A percentile compares a stretch with the other conserved stretches of the same genome.
phyloP scores from a whole-genome alignment of 2,329 filamentous ascomycete genomes.

The Pseudogymnoascus destructans region DNA sequence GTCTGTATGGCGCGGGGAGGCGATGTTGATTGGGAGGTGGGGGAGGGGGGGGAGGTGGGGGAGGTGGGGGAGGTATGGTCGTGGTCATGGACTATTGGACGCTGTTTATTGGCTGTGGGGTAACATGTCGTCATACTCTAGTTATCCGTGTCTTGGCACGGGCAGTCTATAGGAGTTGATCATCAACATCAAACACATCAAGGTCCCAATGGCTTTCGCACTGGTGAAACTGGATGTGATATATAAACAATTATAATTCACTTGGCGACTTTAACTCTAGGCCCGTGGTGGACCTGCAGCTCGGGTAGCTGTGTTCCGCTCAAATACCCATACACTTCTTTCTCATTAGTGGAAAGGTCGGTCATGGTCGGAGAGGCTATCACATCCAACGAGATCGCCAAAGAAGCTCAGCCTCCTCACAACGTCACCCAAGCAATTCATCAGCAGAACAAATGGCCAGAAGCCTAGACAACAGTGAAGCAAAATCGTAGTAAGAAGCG shows the following conservation, averaged over 20 bases:
- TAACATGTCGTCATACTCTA: slow-evolving; percentile 5
- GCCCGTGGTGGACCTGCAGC: not conserved
- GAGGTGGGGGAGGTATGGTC: not conserved
- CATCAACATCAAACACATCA: not conserved
- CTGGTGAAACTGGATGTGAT: not conserved
- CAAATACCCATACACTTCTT: not conserved
- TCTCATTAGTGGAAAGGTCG: not conserved
- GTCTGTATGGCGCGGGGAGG: not conserved
- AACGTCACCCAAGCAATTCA: not conserved
- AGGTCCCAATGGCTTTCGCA: not conserved
- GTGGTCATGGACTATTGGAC: not conserved
- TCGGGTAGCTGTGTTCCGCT: not conserved
- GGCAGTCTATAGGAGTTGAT: not conserved
- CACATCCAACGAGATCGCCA: not conserved
- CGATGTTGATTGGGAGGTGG: not conserved
- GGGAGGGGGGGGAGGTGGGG: too few relatives aligned
- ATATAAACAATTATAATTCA: not conserved
- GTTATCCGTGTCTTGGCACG: not conserved
- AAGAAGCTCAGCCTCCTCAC: not conserved
- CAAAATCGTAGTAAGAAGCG: not conserved
- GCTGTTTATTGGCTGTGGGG: slow-evolving; percentile 1
- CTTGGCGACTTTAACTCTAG: not conserved
- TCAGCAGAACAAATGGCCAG: not conserved
- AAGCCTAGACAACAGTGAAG: not conserved
- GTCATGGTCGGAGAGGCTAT: not conserved